Base-by-base conservation (phyloP, 1,284 basidiomycete species). In the Ceratobasidium sp. region DNA sequence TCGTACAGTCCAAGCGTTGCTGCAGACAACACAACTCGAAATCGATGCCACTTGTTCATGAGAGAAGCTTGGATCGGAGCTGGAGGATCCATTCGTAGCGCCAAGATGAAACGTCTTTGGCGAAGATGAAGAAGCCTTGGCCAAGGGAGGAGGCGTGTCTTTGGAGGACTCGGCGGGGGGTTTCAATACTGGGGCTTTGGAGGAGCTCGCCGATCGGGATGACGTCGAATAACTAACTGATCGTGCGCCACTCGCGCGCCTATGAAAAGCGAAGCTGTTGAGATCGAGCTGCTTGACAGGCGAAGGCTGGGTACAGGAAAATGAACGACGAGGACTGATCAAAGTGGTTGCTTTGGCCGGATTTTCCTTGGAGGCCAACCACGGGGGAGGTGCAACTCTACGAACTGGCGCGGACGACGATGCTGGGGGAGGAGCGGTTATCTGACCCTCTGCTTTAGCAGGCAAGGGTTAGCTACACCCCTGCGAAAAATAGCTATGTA, bases 251-350 rank as follows among this genome's bases (percentile, higher is more conserved):
- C n/a, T 41, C 9, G 64, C 18, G 41, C 64, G 64, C 35, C 30
- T 67, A 7, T 67, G 64, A 35, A 30, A 67, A 1, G 35, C 50
- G 35, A 67, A 67, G 30, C 47, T 55, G 38, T 67, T 55, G 49
- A 55, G n/a, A 38, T 67, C 50, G 16, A 67, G 49, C 21, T 67
- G 49, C 30, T 67, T 67, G 47, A 55, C 64, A 26, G 64, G 64
- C 13, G 64, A 67, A 21, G 64, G 50, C 30, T 67, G 64, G 26
- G 32, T 54, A 21, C 49, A 67, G 18, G 64, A 55, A 43, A 54
- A 54, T 2, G 64, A 38, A 16, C 8, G 38, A n/a, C 9, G 16
- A 9, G 21, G n/a, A 14, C 13, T 67, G 11, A 14, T 23, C 23
- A 35, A 9, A 9, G 64, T 35, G 18, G 21, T 14, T 1, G 26